phyloP scores from a whole-genome alignment of 768 basidiomycete species.

The Auricularia auricula-judae region DNA sequence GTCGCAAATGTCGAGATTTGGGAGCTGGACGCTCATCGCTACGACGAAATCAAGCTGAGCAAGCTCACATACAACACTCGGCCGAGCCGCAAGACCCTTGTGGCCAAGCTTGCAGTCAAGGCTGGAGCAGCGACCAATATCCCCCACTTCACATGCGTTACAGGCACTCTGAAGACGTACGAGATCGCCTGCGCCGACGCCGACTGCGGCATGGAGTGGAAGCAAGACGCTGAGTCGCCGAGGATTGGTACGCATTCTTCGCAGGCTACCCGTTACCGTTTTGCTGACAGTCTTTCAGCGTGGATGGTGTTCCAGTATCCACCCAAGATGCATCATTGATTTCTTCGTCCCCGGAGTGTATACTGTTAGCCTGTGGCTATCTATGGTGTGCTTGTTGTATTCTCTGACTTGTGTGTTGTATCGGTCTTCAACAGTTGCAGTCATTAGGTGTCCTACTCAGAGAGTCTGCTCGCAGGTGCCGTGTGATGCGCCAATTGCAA shows the following conservation, averaged over 20 bases:
- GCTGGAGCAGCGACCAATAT: neutral
- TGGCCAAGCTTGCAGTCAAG: neutral
- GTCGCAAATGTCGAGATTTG: neutral
- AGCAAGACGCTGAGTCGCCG: neutral
- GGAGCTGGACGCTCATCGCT: neutral
- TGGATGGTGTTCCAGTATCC: neutral
- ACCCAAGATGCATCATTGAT: no score
- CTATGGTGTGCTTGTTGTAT: no score
- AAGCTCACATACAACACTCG: neutral
- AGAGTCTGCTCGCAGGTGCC: no score
- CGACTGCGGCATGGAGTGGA: neutral
- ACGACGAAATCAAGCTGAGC: neutral
- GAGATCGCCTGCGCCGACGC: neutral
- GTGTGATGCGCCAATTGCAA: no score
- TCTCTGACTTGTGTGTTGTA: no score
- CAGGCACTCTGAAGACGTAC: neutral
- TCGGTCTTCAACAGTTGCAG: no score
- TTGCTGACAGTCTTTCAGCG: neutral
- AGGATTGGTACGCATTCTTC: neutral
- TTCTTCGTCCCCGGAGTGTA: no score
- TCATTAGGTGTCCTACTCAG: no score
- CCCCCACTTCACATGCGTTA: neutral
- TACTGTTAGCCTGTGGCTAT: no score
- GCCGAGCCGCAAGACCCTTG: neutral
- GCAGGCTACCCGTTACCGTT: neutral